Percentiles rank a stretch among this genome's conserved stretches.
phyloP scores from a whole-genome alignment of 441 rosid species.

The Monsonia emarginata region DNA sequence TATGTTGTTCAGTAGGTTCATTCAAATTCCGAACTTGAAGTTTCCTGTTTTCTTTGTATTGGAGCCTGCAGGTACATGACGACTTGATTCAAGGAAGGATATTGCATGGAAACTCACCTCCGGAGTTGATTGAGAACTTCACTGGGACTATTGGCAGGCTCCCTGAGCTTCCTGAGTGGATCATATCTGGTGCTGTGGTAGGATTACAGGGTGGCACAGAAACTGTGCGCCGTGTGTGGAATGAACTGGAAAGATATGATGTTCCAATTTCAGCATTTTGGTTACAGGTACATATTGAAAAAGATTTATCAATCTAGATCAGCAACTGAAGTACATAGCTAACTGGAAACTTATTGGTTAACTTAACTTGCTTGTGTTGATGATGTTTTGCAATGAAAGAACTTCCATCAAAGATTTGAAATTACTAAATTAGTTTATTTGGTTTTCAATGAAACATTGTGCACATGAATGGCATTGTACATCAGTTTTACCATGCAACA shows the following conservation, averaged over 20 bases:
- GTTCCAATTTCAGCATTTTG: slow-evolving; percentile 68
- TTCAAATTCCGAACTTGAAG: slow-evolving; percentile 22
- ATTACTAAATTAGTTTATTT: too few species aligned
- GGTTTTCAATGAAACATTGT: background rate
- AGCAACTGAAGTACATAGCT: too few species aligned
- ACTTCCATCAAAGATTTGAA: too few species aligned
- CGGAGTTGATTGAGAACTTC: slow-evolving; percentile 45
- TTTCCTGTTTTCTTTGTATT: slow-evolving; percentile 27
- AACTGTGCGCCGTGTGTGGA: slow-evolving; percentile 39
- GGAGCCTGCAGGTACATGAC: slow-evolving; percentile 50
- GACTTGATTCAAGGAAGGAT: slow-evolving; percentile 46
- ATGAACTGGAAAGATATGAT: slow-evolving; percentile 29
- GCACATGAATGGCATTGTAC: background rate
- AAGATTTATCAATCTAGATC: background rate
- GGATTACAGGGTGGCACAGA: slow-evolving; percentile 74
- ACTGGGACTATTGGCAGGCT: slow-evolving; percentile 55
- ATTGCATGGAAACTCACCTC: slow-evolving; percentile 46
- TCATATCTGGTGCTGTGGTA: slow-evolving; percentile 56
- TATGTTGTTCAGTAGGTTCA: too few species aligned
- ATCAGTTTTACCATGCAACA: slow-evolving; percentile 9
- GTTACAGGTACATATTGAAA: slow-evolving; percentile 43
- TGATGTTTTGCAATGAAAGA: too few species aligned
- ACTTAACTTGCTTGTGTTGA: too few species aligned
- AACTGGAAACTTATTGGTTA: too few species aligned
- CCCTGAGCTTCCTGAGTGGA: slow-evolving; percentile 64